These are phyloP conservation scores for Calocera viscosa DNA, from an alignment of 768 basidiomycete species.

Conservation along the genomic window DNA sequence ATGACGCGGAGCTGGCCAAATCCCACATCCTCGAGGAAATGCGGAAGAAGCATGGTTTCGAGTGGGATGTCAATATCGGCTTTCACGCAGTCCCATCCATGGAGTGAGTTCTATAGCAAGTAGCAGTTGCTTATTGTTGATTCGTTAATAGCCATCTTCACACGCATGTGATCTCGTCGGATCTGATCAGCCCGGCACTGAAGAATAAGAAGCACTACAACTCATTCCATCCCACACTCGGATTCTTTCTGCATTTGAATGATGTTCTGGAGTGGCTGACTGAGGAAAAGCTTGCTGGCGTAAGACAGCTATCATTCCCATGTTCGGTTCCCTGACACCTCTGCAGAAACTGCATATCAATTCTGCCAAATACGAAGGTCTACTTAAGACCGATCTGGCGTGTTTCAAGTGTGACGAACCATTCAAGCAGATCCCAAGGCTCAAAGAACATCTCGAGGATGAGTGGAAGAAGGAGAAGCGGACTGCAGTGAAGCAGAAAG, in stretches of 20 bases:
- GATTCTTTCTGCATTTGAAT: constrained; percentile 68
- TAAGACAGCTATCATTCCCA: constrained; percentile 42
- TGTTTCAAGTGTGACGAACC: constrained; percentile 59
- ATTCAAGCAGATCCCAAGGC: constrained; percentile 56
- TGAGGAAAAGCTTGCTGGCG: constrained; percentile 29
- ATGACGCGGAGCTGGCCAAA: constrained; percentile 45
- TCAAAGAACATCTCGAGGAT: constrained; percentile 63
- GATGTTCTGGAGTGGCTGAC: constrained; percentile 60
- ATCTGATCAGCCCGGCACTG: constrained; percentile 53
- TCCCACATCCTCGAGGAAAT: constrained; percentile 68
- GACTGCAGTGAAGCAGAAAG: constrained; percentile 15
- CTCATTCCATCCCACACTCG: constrained; percentile 71
- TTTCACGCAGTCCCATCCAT: constrained; percentile 81
- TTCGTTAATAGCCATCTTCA: constrained; percentile 48
- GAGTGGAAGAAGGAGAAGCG: constrained; percentile 48
- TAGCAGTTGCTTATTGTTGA: neutral
- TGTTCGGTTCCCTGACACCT: constrained; percentile 19
- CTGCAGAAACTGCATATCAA: constrained; percentile 22
- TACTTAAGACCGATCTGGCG: constrained; percentile 52
- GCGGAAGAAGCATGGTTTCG: constrained; percentile 34
- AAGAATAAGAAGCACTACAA: constrained; percentile 89
- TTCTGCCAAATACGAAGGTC: constrained; percentile 38
- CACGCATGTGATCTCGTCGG: constrained; percentile 72
- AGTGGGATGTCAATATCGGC: constrained; percentile 50
- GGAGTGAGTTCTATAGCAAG: constrained; percentile 42